Evolutionary conservation across 1,284 basidiomycete species (phyloP), one percentile per base, ranked within the genome.

Genomic region (Tylopilus orsonianus): DNA sequence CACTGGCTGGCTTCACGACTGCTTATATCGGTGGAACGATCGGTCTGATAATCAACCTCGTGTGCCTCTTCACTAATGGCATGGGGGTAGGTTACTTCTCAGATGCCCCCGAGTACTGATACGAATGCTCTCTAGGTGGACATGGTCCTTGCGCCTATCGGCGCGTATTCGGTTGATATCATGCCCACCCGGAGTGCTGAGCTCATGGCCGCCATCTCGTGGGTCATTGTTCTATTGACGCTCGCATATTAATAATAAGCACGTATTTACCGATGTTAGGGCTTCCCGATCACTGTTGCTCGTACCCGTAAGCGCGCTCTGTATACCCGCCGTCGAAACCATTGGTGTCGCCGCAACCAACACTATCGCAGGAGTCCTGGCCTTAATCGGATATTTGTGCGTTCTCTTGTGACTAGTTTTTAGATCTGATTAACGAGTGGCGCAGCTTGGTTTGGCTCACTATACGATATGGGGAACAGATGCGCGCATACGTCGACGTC

Each of bases 91-190:
- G 75, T 54, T 9, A 0, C 16, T 19, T 26, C 2, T 1, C 10
- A 4, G 9, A 16, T 8, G 12, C 18, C 12, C 2, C 24, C 8
- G 8, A 14, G n/a, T n/a, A 40, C 19, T 40, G 30, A 54, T 41
- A 4, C 29, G 13, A 46, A 4, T 5, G 10, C 49, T 3, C 18
- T 8, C 8, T 27, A 72, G 77, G 73, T 72, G 49, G 75, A 68
- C 34, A 64, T 79, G 39, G 68, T 76, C 5, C 61, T 85, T 5
- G 73, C 74, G 0, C 78, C 81, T 0, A 58, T 72, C 1, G 74
- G 78, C 35, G 75, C 83, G 8, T 85, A 85, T 59, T 64, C 68
- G 19, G 77, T 86, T 14, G 84, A 86, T 53, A 63, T 78, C 12
- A 59, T 81, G 59, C 79, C 79, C 34, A 57, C 63, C 4, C 68